Evolutionary conservation across 352 stramenopile genomes (phyloP).

Genomic region (Pythium rhizo-oryzae): DNA sequence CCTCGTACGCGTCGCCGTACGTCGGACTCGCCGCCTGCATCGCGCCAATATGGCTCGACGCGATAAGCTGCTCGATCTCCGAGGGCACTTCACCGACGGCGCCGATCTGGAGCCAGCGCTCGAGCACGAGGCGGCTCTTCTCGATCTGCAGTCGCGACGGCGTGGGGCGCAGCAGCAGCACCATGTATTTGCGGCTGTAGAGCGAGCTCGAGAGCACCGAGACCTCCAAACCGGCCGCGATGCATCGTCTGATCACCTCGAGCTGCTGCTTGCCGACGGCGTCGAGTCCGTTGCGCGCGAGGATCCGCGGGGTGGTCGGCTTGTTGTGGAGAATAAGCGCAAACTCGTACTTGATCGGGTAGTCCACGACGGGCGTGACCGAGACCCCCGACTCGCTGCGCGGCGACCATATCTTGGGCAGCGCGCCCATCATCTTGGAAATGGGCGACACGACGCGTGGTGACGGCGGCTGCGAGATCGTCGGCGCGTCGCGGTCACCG

Average conservation of each 20-base stretch:
- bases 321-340: constrained; percentile 86
- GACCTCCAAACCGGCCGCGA: constrained; percentile 73
- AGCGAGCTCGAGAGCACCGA: constrained; percentile 81
- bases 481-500: constrained; percentile 28
- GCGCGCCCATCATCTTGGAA: constrained; percentile 40
- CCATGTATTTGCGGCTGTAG: constrained; percentile 83
- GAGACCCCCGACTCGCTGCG: constrained; percentile 48
- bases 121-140: constrained; percentile 76
- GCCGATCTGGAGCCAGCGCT: constrained; percentile 87
- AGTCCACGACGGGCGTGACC: constrained; percentile 40
- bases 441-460: constrained; percentile 45
- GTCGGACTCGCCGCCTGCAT: constrained; percentile 31
- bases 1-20: constrained; percentile 29
- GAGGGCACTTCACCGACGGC: constrained; percentile 86
- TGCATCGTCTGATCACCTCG: constrained; percentile 77
- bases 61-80: constrained; percentile 87
- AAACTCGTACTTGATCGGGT: constrained; percentile 85
- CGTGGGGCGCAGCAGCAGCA: constrained; percentile 69
- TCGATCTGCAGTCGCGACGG: constrained; percentile 70
- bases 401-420: constrained; percentile 77
- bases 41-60: constrained; percentile 65
- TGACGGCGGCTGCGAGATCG: constrained; percentile 28
- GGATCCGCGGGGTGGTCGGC: constrained; percentile 69
- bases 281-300: constrained; percentile 76
- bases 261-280: constrained; percentile 72